Conservation (phyloP, 176 grass and related monocot genomes). For the Themeda triandra region DNA sequence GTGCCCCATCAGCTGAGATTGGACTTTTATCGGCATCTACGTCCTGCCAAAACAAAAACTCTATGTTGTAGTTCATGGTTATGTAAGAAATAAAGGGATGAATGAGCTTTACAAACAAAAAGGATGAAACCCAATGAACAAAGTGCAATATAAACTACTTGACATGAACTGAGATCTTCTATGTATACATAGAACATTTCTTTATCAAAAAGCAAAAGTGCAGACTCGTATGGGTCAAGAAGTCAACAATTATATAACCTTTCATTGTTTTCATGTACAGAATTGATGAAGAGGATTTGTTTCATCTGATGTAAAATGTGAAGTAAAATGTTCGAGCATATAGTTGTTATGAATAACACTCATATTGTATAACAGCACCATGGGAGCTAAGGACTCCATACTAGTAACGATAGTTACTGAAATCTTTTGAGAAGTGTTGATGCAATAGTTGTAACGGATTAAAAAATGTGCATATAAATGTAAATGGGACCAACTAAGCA, state of each 20-base stretch:
- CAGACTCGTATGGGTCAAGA: neutral
- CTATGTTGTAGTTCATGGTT: neutral
- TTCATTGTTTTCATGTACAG: neutral
- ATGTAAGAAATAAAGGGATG: constrained; percentile 1
- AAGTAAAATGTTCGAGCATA: neutral
- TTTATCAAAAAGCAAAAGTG: constrained; percentile 11
- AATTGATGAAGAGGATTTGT: neutral
- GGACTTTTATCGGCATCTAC: constrained; percentile 49
- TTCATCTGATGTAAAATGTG: constrained; percentile 13
- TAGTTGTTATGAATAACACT: neutral
- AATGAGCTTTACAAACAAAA: neutral
- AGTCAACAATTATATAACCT: constrained; percentile 8
- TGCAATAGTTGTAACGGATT: neutral
- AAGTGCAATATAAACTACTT: neutral
- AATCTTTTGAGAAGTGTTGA: neutral
- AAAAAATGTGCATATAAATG: neutral
- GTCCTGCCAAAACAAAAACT: constrained; percentile 41
- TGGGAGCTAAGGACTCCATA: neutral
- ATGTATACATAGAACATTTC: neutral
- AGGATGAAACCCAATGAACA: neutral
- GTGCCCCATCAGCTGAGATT: constrained; percentile 67
- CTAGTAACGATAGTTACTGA: neutral
- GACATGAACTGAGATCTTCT: neutral
- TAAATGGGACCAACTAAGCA: neutral
- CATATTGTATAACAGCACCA: neutral